Percentiles rank a stretch among this genome's conserved stretches.
Conservation (phyloP, 1,139 yeast genomes). For the Martiniozyma asiatica region DNA sequence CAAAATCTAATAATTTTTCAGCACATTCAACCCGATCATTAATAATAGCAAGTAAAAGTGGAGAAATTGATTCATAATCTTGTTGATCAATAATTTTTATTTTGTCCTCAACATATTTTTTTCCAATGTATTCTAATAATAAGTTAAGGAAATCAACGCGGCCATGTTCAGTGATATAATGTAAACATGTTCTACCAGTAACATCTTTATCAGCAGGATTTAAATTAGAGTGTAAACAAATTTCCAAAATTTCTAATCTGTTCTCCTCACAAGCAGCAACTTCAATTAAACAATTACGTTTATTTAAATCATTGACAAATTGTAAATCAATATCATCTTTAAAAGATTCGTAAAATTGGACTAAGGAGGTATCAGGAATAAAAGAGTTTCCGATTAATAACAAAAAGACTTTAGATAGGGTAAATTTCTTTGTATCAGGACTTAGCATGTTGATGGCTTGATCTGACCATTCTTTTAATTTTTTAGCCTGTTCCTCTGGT, state of each 20-base stretch:
- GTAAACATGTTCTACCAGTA: constrained; percentile 76
- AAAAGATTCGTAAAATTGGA: constrained; percentile 33
- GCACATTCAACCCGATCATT: constrained; percentile 50
- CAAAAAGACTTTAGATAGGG: constrained; percentile 47
- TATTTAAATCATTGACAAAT: constrained; percentile 28
- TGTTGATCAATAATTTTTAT: constrained; percentile 30
- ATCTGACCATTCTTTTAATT: constrained; percentile 20
- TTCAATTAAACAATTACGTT: constrained; percentile 36
- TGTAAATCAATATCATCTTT: constrained; percentile 31
- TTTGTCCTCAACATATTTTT: constrained; percentile 1
- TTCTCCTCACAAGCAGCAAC: constrained; percentile 26
- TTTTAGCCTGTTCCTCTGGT: constrained; percentile 15
- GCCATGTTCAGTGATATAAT: constrained; percentile 72
- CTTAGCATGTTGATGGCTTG: constrained; percentile 19
- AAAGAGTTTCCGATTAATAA: constrained; percentile 44
- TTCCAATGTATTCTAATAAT: constrained; percentile 17
- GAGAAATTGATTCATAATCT: constrained; percentile 70
- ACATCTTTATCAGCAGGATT: constrained; percentile 38
- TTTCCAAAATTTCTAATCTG: constrained; percentile 26
- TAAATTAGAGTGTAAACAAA: constrained; percentile 21
- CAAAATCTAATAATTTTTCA: constrained; percentile 33
- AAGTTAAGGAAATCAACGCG: constrained; percentile 42
- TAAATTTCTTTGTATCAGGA: constrained; percentile 16
- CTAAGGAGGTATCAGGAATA: constrained; percentile 37
- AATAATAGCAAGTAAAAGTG: constrained; percentile 68